These are phyloP conservation scores for Cryptosporidium sp. DNA, from an alignment of 169 alveolate species.

Conservation along the genomic window DNA sequence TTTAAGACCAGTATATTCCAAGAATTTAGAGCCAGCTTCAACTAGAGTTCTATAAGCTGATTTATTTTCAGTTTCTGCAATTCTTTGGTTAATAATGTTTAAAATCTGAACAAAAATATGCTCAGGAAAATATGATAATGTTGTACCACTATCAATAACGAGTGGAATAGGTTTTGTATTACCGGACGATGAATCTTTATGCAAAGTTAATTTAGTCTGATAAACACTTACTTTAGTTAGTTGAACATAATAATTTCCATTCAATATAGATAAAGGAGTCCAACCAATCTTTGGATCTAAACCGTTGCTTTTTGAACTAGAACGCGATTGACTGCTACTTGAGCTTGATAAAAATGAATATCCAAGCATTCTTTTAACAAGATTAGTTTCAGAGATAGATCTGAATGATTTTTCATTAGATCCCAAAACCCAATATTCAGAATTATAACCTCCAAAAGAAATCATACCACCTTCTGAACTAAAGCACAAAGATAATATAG, in stretches of 20 bases:
- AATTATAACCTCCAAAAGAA: slow-evolving; percentile 68
- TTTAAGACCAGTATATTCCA: slow-evolving; percentile 49
- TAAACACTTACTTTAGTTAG: slow-evolving; percentile 2
- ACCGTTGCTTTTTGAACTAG: not conserved
- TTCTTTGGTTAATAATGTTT: slow-evolving; percentile 58
- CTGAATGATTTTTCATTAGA: slow-evolving; percentile 42
- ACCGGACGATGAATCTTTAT: slow-evolving; percentile 35
- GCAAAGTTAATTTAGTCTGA: slow-evolving; percentile 32
- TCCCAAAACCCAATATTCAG: slow-evolving; percentile 53
- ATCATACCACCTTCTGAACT: slow-evolving; percentile 74
- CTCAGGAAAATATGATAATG: slow-evolving; percentile 79
- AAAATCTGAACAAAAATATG: slow-evolving; percentile 74
- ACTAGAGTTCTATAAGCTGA: slow-evolving; percentile 49
- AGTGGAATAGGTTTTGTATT: slow-evolving; percentile 26
- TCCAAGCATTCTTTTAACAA: slow-evolving; percentile 23
- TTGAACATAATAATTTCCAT: slow-evolving; percentile 69
- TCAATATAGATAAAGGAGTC: slow-evolving; percentile 66
- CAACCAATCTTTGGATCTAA: slow-evolving; percentile 13
- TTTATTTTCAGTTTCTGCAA: slow-evolving; percentile 47
- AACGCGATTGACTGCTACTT: not conserved
- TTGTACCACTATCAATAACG: slow-evolving; percentile 80
- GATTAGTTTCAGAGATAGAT: not conserved
- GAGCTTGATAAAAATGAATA: slow-evolving; percentile 19
- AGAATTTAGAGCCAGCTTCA: slow-evolving; percentile 56
- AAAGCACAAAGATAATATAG: slow-evolving; percentile 64